These are phyloP conservation scores for Candida dubliniensis DNA, from an alignment of 1,139 yeast species.

Conservation along the genomic window DNA sequence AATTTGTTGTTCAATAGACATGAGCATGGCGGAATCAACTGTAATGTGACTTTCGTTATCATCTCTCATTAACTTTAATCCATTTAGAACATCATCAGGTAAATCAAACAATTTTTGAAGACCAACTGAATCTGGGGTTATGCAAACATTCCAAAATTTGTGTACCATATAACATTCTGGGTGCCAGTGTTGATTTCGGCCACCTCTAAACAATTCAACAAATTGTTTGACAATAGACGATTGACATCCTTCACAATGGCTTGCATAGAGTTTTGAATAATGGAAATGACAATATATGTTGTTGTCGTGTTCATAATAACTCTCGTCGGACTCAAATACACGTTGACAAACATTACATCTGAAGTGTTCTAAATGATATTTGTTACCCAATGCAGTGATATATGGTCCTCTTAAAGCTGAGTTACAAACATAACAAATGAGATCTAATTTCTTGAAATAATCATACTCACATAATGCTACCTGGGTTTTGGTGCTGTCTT, in stretches of 20 bases:
- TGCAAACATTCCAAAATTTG: slow-evolving; percentile 91
- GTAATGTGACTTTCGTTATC: slow-evolving; percentile 10
- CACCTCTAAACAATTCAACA: slow-evolving; percentile 89
- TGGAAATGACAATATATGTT: slow-evolving; percentile 89
- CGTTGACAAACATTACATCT: slow-evolving; percentile 86
- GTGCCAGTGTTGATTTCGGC: slow-evolving; percentile 97
- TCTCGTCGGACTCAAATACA: slow-evolving; percentile 89
- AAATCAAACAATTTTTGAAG: slow-evolving; percentile 26
- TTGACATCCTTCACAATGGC: slow-evolving; percentile 90
- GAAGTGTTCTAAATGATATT: slow-evolving; percentile 94
- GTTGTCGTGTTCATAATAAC: slow-evolving; percentile 85
- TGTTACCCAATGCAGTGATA: slow-evolving; percentile 88
- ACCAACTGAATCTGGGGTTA: slow-evolving; percentile 67
- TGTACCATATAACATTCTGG: slow-evolving; percentile 98
- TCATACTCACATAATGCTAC: slow-evolving; percentile 92
- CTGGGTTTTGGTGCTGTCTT: slow-evolving; percentile 35
- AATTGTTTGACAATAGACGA: slow-evolving; percentile 91
- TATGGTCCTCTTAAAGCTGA: slow-evolving; percentile 89
- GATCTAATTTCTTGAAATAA: slow-evolving; percentile 79
- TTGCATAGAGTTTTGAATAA: slow-evolving; percentile 80
- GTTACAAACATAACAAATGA: slow-evolving; percentile 83
- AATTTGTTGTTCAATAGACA: slow-evolving; percentile 61
- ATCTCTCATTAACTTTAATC: slow-evolving; percentile 11
- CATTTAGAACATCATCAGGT: slow-evolving; percentile 22
- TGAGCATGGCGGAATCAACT: slow-evolving; percentile 52